phyloP scores from a whole-genome alignment of 2,329 filamentous ascomycete species.

The Whalleya microplaca region DNA sequence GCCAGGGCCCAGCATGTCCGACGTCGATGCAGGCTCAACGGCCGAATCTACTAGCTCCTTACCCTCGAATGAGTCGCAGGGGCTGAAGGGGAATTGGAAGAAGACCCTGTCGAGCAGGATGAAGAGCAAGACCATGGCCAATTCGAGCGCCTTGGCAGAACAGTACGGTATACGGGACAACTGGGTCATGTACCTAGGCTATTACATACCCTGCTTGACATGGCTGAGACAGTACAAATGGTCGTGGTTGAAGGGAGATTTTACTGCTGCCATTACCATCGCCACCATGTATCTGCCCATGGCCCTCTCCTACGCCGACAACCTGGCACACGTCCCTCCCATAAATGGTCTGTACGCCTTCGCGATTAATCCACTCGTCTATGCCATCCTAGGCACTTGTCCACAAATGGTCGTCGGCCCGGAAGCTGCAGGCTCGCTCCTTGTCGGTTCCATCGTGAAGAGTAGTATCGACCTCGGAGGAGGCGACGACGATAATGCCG shows the following conservation, averaged over 20 bases:
- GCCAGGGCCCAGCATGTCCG: constrained; percentile 37
- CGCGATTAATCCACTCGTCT: constrained; percentile 88
- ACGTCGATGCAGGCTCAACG: constrained; percentile 35
- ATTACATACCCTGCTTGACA: constrained; percentile 89
- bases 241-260: constrained; percentile 81
- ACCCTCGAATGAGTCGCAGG: constrained; percentile 41
- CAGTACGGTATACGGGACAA: constrained; percentile 75
- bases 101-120: constrained; percentile 55
- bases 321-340: constrained; percentile 88
- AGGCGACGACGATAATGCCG: constrained; percentile 64
- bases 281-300: constrained; percentile 99
- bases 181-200: constrained; percentile 82
- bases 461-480: constrained; percentile 72
- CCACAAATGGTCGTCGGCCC: constrained; percentile 94
- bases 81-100: constrained; percentile 48
- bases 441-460: constrained; percentile 86
- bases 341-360: constrained; percentile 95
- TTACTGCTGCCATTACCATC: constrained; percentile 89
- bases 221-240: constrained; percentile 89
- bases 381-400: constrained; percentile 88
- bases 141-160: constrained; percentile 72
- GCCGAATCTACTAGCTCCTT: constrained; percentile 41
- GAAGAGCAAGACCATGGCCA: constrained; percentile 69
- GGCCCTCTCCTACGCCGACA: constrained; percentile 89
- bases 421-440: constrained; percentile 88